Percentiles rank a stretch among this genome's conserved stretches.
phyloP scores from a whole-genome alignment of 2,329 filamentous ascomycete species.

The Ophiostoma pallidulum region DNA sequence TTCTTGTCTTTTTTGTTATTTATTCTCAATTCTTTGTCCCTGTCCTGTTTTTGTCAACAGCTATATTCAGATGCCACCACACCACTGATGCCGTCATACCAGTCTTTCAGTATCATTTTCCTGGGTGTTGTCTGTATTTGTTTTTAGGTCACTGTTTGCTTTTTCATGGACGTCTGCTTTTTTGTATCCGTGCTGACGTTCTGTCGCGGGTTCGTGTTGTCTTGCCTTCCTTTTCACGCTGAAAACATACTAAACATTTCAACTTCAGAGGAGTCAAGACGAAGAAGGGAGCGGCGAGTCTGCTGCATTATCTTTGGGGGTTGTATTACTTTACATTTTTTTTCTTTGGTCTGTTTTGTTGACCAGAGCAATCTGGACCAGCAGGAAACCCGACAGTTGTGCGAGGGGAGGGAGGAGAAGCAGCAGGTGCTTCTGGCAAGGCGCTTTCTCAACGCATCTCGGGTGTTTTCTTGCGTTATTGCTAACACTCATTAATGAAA shows the following conservation, averaged over 20 bases:
- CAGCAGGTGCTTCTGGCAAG: too few relatives aligned
- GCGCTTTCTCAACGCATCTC: neutral
- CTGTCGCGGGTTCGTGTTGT: too few relatives aligned
- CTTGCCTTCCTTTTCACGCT: too few relatives aligned
- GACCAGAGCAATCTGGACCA: conserved; percentile 15
- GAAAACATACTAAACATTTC: too few relatives aligned
- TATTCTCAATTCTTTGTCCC: too few relatives aligned
- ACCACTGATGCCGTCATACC: too few relatives aligned
- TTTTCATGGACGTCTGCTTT: neutral
- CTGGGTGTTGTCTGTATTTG: neutral
- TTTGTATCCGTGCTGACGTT: neutral
- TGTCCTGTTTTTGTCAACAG: too few relatives aligned
- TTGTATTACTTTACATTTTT: conserved; percentile 5
- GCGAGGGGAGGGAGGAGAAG: neutral
- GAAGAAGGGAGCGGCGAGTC: too few relatives aligned
- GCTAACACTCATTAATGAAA: neutral
- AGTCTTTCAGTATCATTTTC: neutral
- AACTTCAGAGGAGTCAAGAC: too few relatives aligned
- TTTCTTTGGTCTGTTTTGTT: too few relatives aligned
- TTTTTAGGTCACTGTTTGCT: neutral
- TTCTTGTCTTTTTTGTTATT: neutral
- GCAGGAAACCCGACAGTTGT: neutral
- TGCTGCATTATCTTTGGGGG: neutral
- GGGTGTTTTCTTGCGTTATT: too few relatives aligned
- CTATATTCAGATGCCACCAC: too few relatives aligned